Evolutionary conservation across 768 basidiomycete genomes (phyloP).

Genomic region (Trametes gibbosa): DNA sequence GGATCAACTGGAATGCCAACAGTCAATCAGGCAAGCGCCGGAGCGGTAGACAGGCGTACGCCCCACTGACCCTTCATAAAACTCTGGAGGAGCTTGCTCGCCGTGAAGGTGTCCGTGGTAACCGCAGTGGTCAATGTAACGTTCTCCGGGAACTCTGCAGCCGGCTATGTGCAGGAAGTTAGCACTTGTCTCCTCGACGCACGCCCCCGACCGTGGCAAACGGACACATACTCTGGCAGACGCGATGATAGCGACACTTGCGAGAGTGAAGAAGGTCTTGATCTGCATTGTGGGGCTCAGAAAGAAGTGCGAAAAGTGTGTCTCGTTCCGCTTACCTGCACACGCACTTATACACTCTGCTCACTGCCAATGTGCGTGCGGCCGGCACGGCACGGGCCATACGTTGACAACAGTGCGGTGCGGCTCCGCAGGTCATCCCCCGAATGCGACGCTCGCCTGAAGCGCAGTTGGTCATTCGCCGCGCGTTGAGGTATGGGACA

Average conservation of each 20-base stretch:
- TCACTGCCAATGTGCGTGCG: neutral
- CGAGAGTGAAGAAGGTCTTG: conserved; percentile 14
- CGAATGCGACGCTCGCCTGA: conserved; percentile 16
- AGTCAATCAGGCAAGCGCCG: neutral
- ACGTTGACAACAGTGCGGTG: conserved; percentile 8
- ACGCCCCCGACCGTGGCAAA: neutral
- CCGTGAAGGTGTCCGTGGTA: conserved; percentile 14
- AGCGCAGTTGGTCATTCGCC: conserved; percentile 6
- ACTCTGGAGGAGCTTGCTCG: conserved; percentile 10
- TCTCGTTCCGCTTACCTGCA: neutral
- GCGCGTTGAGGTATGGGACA: neutral
- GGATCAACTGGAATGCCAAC: neutral
- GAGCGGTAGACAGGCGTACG: neutral
- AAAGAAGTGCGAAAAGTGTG: neutral
- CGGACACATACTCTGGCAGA: neutral
- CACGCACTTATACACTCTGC: conserved; percentile 2
- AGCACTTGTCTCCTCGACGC: neutral
- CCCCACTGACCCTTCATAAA: conserved; percentile 2
- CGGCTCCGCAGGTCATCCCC: neutral
- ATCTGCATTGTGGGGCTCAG: conserved; percentile 10
- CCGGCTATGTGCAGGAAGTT: neutral
- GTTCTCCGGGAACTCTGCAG: neutral
- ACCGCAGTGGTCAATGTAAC: conserved; percentile 4
- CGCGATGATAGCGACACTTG: conserved; percentile 8
- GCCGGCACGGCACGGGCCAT: neutral